phyloP scores from a whole-genome alignment of 2,329 filamentous ascomycete species.

The Trichocomaceae sp. region DNA sequence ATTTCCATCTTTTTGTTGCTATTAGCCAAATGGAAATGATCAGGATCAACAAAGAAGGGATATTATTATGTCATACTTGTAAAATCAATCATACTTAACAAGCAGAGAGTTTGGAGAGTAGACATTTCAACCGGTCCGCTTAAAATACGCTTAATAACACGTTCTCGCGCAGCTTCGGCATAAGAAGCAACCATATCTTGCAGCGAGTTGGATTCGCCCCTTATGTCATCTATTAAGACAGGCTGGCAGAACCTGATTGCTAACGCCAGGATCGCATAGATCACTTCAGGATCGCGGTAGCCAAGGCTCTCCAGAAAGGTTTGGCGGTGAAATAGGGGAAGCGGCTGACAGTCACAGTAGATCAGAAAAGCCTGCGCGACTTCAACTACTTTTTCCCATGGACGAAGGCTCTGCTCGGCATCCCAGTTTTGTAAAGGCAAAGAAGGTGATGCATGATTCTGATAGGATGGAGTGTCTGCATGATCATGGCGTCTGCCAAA shows the following conservation, averaged over 20 bases:
- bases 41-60: background rate
- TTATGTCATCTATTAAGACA: constrained; percentile 16
- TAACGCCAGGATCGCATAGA: constrained; percentile 36
- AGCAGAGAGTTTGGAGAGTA: constrained; percentile 38
- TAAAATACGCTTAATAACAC: constrained; percentile 35
- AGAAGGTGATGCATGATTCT: constrained; percentile 12
- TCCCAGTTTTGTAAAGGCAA: constrained; percentile 5
- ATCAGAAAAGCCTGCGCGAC: constrained; percentile 40
- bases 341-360: constrained; percentile 47
- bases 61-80: constrained; percentile 27
- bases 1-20: constrained; percentile 29
- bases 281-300: constrained; percentile 32
- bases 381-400: constrained; percentile 33
- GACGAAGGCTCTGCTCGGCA: constrained; percentile 23
- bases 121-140: constrained; percentile 38
- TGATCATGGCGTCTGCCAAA: background rate
- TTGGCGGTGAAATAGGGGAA: constrained; percentile 41
- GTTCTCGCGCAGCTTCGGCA: constrained; percentile 29
- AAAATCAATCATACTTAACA: constrained; percentile 38
- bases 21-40: background rate
- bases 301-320: constrained; percentile 37
- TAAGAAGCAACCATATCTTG: constrained; percentile 28
- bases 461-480: background rate
- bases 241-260: constrained; percentile 38
- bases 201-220: constrained; percentile 16